Percentiles rank a stretch among this genome's conserved stretches.
Evolutionary conservation across 2,329 filamentous ascomycete genomes (phyloP).

Genomic region (Biscogniauxia sp.): DNA sequence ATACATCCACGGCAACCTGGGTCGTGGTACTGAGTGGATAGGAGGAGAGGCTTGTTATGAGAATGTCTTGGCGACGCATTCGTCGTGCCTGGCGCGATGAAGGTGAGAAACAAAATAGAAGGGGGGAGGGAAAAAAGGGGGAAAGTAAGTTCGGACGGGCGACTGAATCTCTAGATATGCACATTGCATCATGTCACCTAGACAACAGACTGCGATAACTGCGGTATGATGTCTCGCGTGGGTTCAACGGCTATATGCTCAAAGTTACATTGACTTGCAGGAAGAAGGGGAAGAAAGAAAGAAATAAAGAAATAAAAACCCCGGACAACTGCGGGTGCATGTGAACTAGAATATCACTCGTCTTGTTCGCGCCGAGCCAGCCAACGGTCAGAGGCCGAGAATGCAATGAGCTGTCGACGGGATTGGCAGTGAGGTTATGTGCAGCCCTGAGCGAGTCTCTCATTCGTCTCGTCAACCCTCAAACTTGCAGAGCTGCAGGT

Average conservation of each 20-base stretch:
- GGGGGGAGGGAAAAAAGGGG: too few species aligned
- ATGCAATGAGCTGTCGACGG: not conserved
- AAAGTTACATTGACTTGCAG: not conserved
- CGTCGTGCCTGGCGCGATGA: not conserved
- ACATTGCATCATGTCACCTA: not conserved
- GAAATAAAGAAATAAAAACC: too few species aligned
- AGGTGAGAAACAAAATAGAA: not conserved
- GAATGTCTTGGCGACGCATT: not conserved
- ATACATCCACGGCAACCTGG: not conserved
- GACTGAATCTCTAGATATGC: not conserved
- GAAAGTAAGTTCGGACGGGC: not conserved
- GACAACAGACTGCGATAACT: not conserved
- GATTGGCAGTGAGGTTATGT: not conserved
- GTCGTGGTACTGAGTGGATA: not conserved
- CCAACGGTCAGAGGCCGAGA: not conserved
- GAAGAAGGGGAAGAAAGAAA: not conserved
- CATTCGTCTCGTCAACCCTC: not conserved
- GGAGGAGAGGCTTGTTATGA: not conserved
- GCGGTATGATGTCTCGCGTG: not conserved
- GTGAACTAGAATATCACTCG: not conserved
- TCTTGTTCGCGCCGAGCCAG: not conserved
- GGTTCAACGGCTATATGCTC: not conserved
- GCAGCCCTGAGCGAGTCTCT: not conserved
- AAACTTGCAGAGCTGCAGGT: not conserved
- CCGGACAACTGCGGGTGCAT: not conserved